phyloP scores from a whole-genome alignment of 1,284 basidiomycete genomes.

The Leccinum solheimii region DNA sequence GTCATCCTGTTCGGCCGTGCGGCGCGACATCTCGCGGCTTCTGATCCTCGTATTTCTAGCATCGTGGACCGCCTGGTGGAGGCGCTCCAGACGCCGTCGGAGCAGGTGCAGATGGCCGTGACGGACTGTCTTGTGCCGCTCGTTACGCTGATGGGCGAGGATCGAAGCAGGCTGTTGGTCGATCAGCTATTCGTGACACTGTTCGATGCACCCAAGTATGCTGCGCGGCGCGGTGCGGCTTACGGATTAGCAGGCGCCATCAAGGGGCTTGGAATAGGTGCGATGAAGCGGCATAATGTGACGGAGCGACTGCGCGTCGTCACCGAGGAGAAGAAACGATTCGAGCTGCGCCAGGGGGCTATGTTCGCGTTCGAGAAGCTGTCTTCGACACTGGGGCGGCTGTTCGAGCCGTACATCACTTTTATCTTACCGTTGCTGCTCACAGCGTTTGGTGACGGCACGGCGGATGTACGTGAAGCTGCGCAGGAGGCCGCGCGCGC shows the following conservation, averaged over 20 bases:
- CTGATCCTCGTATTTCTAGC: slow-evolving; percentile 75
- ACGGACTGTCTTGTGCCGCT: slow-evolving; percentile 93
- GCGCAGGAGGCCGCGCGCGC: slow-evolving; percentile 91
- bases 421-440: slow-evolving; percentile 87
- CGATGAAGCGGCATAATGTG: slow-evolving; percentile 84
- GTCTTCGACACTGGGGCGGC: slow-evolving; percentile 79
- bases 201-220: slow-evolving; percentile 83
- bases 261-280: slow-evolving; percentile 85
- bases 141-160: slow-evolving; percentile 67
- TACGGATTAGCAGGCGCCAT: slow-evolving; percentile 95
- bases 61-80: slow-evolving; percentile 91
- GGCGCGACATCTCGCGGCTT: slow-evolving; percentile 82
- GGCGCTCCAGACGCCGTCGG: slow-evolving; percentile 92
- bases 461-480: slow-evolving; percentile 90
- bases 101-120: slow-evolving; percentile 96
- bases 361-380: slow-evolving; percentile 96
- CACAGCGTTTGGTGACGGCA: slow-evolving; percentile 87
- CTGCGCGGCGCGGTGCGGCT: slow-evolving; percentile 89
- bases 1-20: slow-evolving; percentile 95
- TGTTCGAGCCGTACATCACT: slow-evolving; percentile 95
- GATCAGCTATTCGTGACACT: slow-evolving; percentile 79
- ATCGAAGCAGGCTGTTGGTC: slow-evolving; percentile 66
- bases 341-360: slow-evolving; percentile 88
- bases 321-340: slow-evolving; percentile 87
- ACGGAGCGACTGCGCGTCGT: slow-evolving; percentile 76